These are phyloP conservation scores for Andalucia godoyi DNA, from an alignment of 78 protist genomes.

Conservation along the genomic window DNA sequence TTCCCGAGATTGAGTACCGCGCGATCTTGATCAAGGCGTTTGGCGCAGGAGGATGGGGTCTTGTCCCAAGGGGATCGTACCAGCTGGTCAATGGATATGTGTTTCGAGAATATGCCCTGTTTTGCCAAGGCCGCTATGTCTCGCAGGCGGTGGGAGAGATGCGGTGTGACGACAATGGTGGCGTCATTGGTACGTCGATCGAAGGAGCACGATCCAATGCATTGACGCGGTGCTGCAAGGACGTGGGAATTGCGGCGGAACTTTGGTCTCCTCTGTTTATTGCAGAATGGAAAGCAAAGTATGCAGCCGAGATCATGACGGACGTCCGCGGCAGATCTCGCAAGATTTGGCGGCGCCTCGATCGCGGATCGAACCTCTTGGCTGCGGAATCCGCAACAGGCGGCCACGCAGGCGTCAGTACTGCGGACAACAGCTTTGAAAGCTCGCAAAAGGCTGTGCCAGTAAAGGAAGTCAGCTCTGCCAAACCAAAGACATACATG, in stretches of 20 bases:
- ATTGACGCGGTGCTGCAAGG: slow-evolving; percentile 47
- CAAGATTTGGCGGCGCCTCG: no score
- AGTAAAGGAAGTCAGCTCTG: no score
- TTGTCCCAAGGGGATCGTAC: slow-evolving; percentile 42
- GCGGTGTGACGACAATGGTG: background rate
- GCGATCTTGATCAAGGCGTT: slow-evolving; percentile 35
- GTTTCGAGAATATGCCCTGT: slow-evolving; percentile 54
- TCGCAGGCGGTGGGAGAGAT: slow-evolving; percentile 42
- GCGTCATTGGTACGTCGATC: slow-evolving; percentile 31
- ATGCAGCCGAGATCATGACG: slow-evolving; percentile 23
- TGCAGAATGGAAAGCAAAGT: slow-evolving; percentile 24
- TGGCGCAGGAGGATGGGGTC: slow-evolving; percentile 67
- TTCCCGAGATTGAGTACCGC: slow-evolving; percentile 60
- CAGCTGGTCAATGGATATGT: no score
- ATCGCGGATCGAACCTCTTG: no score
- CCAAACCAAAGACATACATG: no score
- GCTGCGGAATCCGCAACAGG: no score
- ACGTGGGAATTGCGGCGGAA: slow-evolving; percentile 44
- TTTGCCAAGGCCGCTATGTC: slow-evolving; percentile 38
- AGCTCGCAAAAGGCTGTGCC: no score
- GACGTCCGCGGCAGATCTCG: no score
- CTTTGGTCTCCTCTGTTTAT: slow-evolving; percentile 51
- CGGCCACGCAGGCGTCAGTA: no score
- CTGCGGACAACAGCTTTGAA: no score
- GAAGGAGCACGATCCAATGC: slow-evolving; percentile 56